Conservation (phyloP, 2,329 filamentous ascomycete genomes). For the Colletotrichum destructivum region DNA sequence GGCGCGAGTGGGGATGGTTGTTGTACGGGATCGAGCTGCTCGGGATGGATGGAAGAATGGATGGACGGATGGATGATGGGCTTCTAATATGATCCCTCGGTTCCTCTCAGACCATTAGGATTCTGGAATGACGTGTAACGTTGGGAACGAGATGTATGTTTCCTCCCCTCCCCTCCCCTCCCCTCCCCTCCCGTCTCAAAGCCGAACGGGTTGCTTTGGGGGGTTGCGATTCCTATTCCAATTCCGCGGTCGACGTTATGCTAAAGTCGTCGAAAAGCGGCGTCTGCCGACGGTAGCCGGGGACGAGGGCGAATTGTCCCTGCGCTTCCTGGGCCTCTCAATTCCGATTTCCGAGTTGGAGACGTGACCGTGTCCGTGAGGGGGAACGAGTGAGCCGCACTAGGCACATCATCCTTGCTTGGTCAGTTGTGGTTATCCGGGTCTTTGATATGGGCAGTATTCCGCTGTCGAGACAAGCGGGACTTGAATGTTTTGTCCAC, state of each 20-base stretch:
- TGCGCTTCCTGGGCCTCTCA: constrained; percentile 14
- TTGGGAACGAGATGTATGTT: constrained; percentile 10
- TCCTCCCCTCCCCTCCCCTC: not conserved
- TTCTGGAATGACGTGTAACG: constrained; percentile 16
- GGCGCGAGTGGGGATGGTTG: not conserved
- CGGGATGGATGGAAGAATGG: not conserved
- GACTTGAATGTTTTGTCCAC: too few relatives aligned
- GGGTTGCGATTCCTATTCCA: constrained; percentile 12
- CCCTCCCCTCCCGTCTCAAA: constrained; percentile 4
- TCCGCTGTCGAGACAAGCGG: too few relatives aligned
- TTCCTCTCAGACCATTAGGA: not conserved
- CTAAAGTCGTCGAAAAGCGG: constrained; percentile 35
- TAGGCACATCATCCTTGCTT: not conserved
- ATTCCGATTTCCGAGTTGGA: constrained; percentile 38
- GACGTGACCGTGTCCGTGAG: not conserved
- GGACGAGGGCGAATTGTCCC: not conserved
- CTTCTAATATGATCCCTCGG: not conserved
- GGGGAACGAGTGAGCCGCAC: not conserved
- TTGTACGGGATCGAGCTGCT: not conserved
- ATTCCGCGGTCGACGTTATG: constrained; percentile 31
- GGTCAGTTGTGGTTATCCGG: not conserved
- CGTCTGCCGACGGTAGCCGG: constrained; percentile 43
- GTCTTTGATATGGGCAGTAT: too few relatives aligned
- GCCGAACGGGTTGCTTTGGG: constrained; percentile 19
- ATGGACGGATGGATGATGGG: not conserved